Conservation (phyloP, 495 filamentous ascomycete species). For the Aspergillus incahuasiensis region DNA sequence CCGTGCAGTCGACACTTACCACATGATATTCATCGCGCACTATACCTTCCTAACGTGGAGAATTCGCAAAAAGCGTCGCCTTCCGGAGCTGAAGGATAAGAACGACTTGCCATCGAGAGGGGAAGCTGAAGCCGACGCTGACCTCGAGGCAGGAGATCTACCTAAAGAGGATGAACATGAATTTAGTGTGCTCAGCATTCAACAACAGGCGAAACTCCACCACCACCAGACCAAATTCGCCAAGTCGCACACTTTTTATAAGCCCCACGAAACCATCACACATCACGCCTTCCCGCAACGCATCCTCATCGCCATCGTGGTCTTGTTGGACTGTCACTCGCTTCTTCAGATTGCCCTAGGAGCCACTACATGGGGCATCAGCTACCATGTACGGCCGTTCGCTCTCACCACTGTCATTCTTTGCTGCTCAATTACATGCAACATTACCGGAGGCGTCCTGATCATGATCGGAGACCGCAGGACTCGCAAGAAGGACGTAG, state of each 20-base stretch:
- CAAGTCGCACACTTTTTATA: constrained; percentile 78
- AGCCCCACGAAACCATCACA: constrained; percentile 75
- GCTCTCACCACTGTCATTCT: constrained; percentile 76
- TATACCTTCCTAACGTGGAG: constrained; percentile 70
- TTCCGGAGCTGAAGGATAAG: constrained; percentile 62
- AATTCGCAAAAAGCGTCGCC: constrained; percentile 54
- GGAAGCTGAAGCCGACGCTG: constrained; percentile 31
- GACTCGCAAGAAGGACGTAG: constrained; percentile 76
- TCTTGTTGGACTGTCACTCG: constrained; percentile 71
- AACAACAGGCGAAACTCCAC: constrained; percentile 57
- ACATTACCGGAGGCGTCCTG: constrained; percentile 64
- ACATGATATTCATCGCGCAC: constrained; percentile 68
- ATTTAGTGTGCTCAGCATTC: constrained; percentile 55
- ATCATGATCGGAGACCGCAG: constrained; percentile 68
- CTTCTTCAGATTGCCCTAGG: constrained; percentile 72
- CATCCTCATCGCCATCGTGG: constrained; percentile 63
- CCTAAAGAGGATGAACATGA: constrained; percentile 40
- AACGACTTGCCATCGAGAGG: constrained; percentile 61
- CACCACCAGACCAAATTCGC: constrained; percentile 73
- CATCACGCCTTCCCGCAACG: constrained; percentile 73
- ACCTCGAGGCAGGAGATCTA: constrained; percentile 23
- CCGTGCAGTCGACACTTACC: constrained; percentile 73
- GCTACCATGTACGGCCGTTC: constrained; percentile 55
- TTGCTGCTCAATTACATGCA: constrained; percentile 67
- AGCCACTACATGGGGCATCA: constrained; percentile 67